Conservation (phyloP, 2,329 filamentous ascomycete genomes). For the Chaetomium olivaceum region DNA sequence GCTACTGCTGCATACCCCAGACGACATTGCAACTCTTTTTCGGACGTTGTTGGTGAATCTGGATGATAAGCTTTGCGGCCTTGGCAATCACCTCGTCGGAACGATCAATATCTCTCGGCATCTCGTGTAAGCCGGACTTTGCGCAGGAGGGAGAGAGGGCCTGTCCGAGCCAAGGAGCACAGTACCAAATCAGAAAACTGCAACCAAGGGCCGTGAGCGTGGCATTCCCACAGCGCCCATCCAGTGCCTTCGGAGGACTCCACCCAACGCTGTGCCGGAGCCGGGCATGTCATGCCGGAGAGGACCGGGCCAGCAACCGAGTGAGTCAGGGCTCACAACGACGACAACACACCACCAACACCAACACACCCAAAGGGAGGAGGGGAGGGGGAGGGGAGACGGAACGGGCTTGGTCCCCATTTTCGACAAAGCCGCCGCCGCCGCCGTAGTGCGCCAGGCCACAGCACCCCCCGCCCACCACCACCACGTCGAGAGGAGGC, state of each 20-base stretch:
- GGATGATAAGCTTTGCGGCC: constrained; percentile 29
- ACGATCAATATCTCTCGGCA: constrained; percentile 1
- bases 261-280: background rate
- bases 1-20: background rate
- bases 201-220: background rate
- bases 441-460: constrained; percentile 17
- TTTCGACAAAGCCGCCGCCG: constrained; percentile 19
- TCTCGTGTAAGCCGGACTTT: constrained; percentile 1
- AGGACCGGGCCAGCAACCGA: constrained; percentile 17
- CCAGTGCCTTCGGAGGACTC: constrained; percentile 1
- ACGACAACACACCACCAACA: constrained; percentile 2
- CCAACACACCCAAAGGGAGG: constrained; percentile 15
- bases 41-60: constrained; percentile 16
- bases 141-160: background rate
- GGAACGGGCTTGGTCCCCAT: constrained; percentile 18
- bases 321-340: constrained; percentile 18
- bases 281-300: constrained; percentile 26
- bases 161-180: background rate
- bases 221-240: background rate
- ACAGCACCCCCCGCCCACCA: constrained; percentile 17
- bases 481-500: constrained; percentile 20
- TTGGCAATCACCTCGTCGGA: constrained; percentile 29
- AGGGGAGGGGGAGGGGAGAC: constrained; percentile 26
- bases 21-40: constrained; percentile 1
- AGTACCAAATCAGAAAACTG: background rate